A percentile compares a stretch with the other conserved stretches of the same genome.
Conservation (phyloP, 495 filamentous ascomycete genomes). For the Talaromyces wortmannii region DNA sequence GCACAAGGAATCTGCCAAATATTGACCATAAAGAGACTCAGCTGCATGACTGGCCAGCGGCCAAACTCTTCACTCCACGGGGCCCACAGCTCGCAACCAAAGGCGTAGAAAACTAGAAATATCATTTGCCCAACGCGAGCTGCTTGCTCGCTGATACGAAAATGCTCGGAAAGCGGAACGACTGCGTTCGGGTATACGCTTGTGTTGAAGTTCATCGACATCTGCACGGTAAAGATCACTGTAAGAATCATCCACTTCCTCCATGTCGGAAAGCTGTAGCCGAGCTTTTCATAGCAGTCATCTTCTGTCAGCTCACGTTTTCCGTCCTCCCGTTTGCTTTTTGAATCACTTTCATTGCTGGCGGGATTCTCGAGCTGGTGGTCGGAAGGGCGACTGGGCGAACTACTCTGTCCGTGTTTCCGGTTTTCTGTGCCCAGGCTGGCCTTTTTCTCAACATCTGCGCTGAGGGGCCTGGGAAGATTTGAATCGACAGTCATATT, state of each 20-base stretch:
- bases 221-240: constrained; percentile 69
- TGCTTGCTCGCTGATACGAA: constrained; percentile 54
- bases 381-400: not conserved
- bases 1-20: constrained; percentile 69
- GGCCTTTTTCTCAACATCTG: not conserved
- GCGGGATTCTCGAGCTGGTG: not conserved
- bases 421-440: not conserved
- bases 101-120: constrained; percentile 62
- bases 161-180: constrained; percentile 51
- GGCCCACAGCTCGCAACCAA: constrained; percentile 79
- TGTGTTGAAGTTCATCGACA: constrained; percentile 84
- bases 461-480: not conserved
- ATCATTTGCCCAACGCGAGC: constrained; percentile 62
- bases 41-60: constrained; percentile 66
- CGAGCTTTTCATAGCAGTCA: constrained; percentile 56
- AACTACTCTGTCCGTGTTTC: not conserved
- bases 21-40: constrained; percentile 64
- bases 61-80: constrained; percentile 77
- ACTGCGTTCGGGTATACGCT: constrained; percentile 65
- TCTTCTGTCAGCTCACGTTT: constrained; percentile 55
- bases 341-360: not conserved
- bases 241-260: constrained; percentile 73
- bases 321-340: constrained; percentile 13
- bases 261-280: constrained; percentile 54
- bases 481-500: too few species aligned